Conservation (phyloP, 352 stramenopile species). For the Globisporangium nodosum region DNA sequence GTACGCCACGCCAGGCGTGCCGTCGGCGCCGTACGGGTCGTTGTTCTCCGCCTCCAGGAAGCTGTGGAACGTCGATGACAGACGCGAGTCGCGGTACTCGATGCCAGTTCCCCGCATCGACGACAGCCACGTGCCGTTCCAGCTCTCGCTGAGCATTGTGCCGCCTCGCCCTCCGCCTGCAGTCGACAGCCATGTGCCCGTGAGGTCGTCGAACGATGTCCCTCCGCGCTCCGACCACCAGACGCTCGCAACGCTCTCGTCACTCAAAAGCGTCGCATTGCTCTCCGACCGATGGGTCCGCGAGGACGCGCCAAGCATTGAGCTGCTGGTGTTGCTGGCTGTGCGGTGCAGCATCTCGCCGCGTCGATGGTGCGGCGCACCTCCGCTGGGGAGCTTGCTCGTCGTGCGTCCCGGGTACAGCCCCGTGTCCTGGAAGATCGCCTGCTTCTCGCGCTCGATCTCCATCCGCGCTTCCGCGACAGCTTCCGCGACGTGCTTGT, state of each 20-base stretch:
- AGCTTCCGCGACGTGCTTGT: slow-evolving; percentile 67
- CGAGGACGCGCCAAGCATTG: slow-evolving; percentile 14
- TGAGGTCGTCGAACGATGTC: slow-evolving; percentile 32
- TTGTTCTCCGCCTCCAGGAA: slow-evolving; percentile 24
- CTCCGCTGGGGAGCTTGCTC: background rate
- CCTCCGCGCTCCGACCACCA: slow-evolving; percentile 42
- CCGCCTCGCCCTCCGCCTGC: slow-evolving; percentile 15
- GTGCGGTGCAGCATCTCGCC: slow-evolving; percentile 8
- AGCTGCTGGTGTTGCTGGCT: slow-evolving; percentile 14
- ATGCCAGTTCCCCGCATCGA: slow-evolving; percentile 23
- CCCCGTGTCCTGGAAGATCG: slow-evolving; percentile 59
- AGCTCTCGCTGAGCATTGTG: slow-evolving; percentile 31
- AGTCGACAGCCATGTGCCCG: slow-evolving; percentile 32
- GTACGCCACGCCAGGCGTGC: slow-evolving; percentile 9
- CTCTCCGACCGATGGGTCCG: slow-evolving; percentile 23
- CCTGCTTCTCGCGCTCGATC: slow-evolving; percentile 68
- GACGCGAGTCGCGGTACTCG: slow-evolving; percentile 22
- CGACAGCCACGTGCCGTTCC: slow-evolving; percentile 26
- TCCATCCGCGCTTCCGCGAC: slow-evolving; percentile 51
- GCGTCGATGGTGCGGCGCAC: slow-evolving; percentile 1
- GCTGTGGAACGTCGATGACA: slow-evolving; percentile 27
- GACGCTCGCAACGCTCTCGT: slow-evolving; percentile 27
- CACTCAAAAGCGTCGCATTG: slow-evolving; percentile 25
- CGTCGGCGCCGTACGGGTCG: slow-evolving; percentile 13
- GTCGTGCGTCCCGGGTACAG: slow-evolving; percentile 36